Conservation (phyloP, 2,329 filamentous ascomycete species). For the Camillea tinctor region DNA sequence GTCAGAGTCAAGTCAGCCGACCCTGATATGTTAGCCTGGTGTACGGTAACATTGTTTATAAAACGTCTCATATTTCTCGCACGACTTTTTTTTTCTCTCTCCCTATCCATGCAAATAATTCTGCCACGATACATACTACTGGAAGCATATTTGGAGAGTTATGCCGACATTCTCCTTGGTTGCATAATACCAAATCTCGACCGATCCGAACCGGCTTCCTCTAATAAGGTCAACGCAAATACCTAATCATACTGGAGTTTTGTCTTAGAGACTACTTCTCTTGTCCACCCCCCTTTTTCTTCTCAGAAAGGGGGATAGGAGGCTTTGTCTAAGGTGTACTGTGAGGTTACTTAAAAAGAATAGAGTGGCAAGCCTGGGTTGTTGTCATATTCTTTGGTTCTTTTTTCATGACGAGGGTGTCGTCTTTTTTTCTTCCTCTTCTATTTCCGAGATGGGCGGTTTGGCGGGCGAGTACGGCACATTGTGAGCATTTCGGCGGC, state of each 20-base stretch:
- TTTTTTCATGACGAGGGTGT: constrained; percentile 4
- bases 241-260: constrained; percentile 8
- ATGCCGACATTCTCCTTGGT: constrained; percentile 4
- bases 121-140: not conserved
- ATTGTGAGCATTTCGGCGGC: constrained; percentile 12
- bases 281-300: constrained; percentile 5
- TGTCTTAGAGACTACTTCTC: not conserved
- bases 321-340: constrained; percentile 10
- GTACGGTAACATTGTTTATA: not conserved
- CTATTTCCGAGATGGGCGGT: constrained; percentile 9
- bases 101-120: not conserved
- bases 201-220: not conserved
- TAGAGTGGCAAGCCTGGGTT: constrained; percentile 10
- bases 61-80: not conserved
- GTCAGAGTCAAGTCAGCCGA: constrained; percentile 61
- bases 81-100: not conserved
- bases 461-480: constrained; percentile 3
- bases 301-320: not conserved
- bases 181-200: constrained; percentile 6
- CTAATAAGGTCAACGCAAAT: constrained; percentile 3
- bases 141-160: not conserved
- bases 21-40: constrained; percentile 10
- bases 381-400: constrained; percentile 4
- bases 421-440: constrained; percentile 9
- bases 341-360: constrained; percentile 11